Conservation (phyloP, 768 basidiomycete species). For the Clathrus columnatus region DNA sequence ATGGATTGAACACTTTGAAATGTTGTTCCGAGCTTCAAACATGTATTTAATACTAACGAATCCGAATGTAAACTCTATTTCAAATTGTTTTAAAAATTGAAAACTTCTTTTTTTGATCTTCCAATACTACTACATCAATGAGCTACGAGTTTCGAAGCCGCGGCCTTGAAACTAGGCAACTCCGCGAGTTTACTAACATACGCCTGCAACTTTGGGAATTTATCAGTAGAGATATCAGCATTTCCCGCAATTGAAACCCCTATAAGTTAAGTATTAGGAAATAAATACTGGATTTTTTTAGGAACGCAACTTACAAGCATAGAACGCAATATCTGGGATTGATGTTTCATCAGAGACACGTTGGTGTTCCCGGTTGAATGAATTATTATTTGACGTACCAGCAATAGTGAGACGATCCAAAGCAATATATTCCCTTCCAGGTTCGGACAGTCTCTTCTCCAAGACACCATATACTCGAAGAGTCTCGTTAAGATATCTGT, state of each 20-base stretch:
- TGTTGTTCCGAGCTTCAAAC: too few relatives aligned
- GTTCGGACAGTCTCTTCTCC: slow-evolving; percentile 10
- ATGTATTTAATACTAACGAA: too few relatives aligned
- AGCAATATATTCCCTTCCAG: not conserved
- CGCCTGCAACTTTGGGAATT: too few relatives aligned
- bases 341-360: not conserved
- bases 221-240: too few relatives aligned
- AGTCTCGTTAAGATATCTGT: slow-evolving; percentile 14
- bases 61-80: too few relatives aligned
- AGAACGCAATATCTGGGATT: not conserved
- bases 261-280: not conserved
- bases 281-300: not conserved
- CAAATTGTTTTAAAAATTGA: too few relatives aligned
- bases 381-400: not conserved
- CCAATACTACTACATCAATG: too few relatives aligned
- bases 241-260: not conserved
- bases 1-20: too few relatives aligned
- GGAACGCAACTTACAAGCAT: not conserved
- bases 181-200: too few relatives aligned
- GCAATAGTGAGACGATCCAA: not conserved
- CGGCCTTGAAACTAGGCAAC: too few relatives aligned
- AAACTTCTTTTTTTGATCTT: too few relatives aligned
- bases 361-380: not conserved
- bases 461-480: slow-evolving; percentile 15
- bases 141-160: too few relatives aligned